A percentile compares a stretch with the other conserved stretches of the same genome.
These are phyloP conservation scores for Podospora fimiseda DNA, from an alignment of 495 filamentous ascomycete genomes.

Conservation along the genomic window DNA sequence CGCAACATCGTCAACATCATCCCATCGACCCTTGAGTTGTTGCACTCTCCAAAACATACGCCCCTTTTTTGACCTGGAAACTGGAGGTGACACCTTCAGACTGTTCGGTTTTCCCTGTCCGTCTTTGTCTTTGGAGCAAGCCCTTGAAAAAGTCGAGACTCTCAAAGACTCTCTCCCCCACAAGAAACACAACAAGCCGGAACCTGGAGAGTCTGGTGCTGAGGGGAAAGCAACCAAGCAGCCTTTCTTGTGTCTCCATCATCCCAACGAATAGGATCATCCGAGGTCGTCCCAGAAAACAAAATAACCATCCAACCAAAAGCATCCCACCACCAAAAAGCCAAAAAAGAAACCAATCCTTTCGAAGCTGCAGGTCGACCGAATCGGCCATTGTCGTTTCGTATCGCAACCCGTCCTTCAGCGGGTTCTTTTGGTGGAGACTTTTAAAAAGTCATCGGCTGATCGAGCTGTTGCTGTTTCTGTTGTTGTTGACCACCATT, in stretches of 20 bases:
- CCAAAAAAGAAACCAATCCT: not conserved
- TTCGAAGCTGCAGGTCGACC: constrained; percentile 15
- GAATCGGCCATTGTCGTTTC: constrained; percentile 9
- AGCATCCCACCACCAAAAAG: not conserved
- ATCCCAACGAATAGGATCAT: not conserved
- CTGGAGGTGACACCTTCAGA: not conserved
- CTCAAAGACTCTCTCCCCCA: too few relatives aligned
- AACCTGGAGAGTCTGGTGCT: not conserved
- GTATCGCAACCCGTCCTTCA: not conserved
- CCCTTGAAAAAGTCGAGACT: too few relatives aligned
- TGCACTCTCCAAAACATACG: too few relatives aligned
- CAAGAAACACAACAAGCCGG: too few relatives aligned
- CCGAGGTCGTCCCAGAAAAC: not conserved
- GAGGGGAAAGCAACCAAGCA: not conserved
- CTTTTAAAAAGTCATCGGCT: constrained; percentile 4
- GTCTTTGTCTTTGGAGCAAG: not conserved
- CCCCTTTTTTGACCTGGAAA: not conserved
- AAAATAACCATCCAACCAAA: not conserved
- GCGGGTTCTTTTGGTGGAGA: constrained; percentile 11
- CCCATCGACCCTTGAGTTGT: too few relatives aligned
- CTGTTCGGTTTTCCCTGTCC: too few relatives aligned
- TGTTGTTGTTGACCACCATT: too few relatives aligned
- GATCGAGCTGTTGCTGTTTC: not conserved
- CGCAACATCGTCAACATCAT: too few relatives aligned
- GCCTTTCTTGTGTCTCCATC: not conserved